These are phyloP conservation scores for Agarophyton chilense DNA, from an alignment of 23 red algal species.

Conservation along the genomic window DNA sequence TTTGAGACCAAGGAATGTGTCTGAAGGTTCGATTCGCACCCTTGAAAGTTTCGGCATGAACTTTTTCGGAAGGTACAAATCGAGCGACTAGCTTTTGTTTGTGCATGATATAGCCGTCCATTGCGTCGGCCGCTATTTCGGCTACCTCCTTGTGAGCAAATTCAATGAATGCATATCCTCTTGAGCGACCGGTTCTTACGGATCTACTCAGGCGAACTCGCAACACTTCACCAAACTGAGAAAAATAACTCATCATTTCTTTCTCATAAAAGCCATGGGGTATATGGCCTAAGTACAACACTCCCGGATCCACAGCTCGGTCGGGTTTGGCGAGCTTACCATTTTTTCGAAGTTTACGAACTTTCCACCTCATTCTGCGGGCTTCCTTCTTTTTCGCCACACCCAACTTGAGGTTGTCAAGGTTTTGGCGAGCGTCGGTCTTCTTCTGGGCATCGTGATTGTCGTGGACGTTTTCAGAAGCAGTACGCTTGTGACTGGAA, in stretches of 20 bases:
- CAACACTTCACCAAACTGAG: constrained; percentile 85
- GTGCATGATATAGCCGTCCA: constrained; percentile 98
- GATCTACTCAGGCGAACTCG: constrained; percentile 81
- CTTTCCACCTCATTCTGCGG: constrained; percentile 22
- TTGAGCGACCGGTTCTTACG: constrained; percentile 53
- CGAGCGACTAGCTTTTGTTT: constrained; percentile 81
- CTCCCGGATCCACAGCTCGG: constrained; percentile 30
- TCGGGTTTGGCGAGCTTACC: constrained; percentile 10
- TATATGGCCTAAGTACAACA: constrained; percentile 95
- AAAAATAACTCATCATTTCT: constrained; percentile 85
- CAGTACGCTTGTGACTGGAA: background rate
- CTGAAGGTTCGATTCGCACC: constrained; percentile 26
- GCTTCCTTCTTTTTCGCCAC: constrained; percentile 20
- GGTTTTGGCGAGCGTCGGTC: background rate
- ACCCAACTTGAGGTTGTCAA: constrained; percentile 10
- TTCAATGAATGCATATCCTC: constrained; percentile 95
- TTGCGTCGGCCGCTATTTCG: constrained; percentile 73
- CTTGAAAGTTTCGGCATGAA: constrained; percentile 65
- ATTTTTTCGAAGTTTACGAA: constrained; percentile 18
- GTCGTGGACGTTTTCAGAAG: background rate
- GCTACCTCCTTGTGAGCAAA: constrained; percentile 83
- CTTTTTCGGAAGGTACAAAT: constrained; percentile 63
- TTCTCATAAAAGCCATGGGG: constrained; percentile 99
- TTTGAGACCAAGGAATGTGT: constrained; percentile 48
- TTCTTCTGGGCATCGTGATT: background rate